A percentile compares a stretch with the other conserved stretches of the same genome.
Conservation (phyloP, 768 basidiomycete genomes). For the Terana coerulea region DNA sequence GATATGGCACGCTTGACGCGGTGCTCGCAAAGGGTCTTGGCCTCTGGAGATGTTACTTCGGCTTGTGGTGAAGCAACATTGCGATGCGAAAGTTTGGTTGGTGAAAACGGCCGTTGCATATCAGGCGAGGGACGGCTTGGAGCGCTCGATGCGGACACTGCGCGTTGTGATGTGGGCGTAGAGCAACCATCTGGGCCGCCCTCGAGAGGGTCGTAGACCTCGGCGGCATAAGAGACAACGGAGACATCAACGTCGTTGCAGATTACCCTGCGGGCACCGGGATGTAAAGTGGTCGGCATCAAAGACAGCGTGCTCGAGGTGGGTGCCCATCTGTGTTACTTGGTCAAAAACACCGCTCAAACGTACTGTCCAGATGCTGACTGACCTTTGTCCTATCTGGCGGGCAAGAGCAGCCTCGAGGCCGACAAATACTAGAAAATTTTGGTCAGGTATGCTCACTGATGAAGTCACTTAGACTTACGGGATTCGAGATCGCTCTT, state of each 20-base stretch:
- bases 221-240: neutral
- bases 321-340: neutral
- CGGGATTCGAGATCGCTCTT: too few species aligned
- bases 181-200: neutral
- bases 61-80: neutral
- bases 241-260: neutral
- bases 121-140: neutral
- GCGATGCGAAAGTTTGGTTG: neutral
- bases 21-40: neutral
- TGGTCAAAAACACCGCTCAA: neutral
- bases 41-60: neutral
- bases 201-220: neutral
- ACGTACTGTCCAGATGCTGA: neutral
- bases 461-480: too few species aligned
- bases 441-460: too few species aligned
- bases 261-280: too few species aligned
- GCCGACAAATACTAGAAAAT: too few species aligned
- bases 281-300: too few species aligned
- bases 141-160: too few species aligned
- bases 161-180: too few species aligned
- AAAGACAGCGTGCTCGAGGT: too few species aligned
- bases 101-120: neutral
- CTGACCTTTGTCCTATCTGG: too few species aligned
- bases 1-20: neutral
- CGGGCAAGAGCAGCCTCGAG: too few species aligned